Conservation (phyloP, 1,139 yeast species). For the Zygotorulaspora mrakii region DNA sequence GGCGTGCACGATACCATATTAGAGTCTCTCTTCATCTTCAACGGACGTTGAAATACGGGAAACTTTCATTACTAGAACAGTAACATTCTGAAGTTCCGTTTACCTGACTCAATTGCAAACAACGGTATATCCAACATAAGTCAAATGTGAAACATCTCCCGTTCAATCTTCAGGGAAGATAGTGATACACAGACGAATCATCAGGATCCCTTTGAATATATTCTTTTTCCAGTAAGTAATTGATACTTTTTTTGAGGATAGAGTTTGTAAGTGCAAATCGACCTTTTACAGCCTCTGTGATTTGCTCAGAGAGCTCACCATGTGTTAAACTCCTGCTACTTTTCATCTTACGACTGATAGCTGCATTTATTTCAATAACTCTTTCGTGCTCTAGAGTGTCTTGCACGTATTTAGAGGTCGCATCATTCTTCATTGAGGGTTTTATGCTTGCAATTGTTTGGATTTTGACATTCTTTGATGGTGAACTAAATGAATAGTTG, state of each 20-base stretch:
- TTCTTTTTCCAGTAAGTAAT: constrained; percentile 76
- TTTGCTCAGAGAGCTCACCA: constrained; percentile 63
- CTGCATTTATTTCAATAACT: constrained; percentile 73
- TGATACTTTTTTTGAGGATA: constrained; percentile 74
- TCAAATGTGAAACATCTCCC: too few species aligned
- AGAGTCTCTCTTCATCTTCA: too few species aligned
- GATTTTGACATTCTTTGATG: constrained; percentile 70
- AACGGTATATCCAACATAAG: too few species aligned
- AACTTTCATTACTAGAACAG: too few species aligned
- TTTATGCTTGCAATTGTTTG: constrained; percentile 50
- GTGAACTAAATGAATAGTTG: constrained; percentile 68
- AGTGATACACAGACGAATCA: constrained; percentile 61
- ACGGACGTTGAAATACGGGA: too few species aligned
- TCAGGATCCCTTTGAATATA: constrained; percentile 71
- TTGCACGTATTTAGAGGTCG: constrained; percentile 28
- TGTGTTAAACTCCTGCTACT: constrained; percentile 60
- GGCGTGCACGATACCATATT: too few species aligned
- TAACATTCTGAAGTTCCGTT: too few species aligned
- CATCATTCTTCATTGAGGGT: constrained; percentile 29
- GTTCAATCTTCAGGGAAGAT: constrained; percentile 61
- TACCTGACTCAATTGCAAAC: too few species aligned
- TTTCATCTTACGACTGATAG: constrained; percentile 85
- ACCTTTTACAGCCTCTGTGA: constrained; percentile 55
- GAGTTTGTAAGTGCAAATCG: constrained; percentile 69
- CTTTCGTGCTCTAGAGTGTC: constrained; percentile 44